phyloP scores from a whole-genome alignment of 2,329 filamentous ascomycete species.

The Ceratocystis destructans region DNA sequence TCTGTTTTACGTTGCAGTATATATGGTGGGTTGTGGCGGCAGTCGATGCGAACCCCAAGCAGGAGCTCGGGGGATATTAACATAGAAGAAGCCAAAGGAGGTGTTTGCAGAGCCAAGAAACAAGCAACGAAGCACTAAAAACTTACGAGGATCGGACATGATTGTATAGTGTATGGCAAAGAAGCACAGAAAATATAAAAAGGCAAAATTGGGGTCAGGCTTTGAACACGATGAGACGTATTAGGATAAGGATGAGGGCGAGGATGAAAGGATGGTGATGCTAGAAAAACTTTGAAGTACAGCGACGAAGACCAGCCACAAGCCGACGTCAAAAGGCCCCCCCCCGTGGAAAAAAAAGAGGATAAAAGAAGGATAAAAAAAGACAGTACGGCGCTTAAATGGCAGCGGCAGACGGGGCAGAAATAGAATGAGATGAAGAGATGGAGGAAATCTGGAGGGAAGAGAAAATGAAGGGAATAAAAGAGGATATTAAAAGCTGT shows the following conservation, averaged over 20 bases:
- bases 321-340: neutral
- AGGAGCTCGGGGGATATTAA: neutral
- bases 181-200: neutral
- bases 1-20: neutral
- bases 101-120: neutral
- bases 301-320: neutral
- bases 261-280: slow-evolving; percentile 4
- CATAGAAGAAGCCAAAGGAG: neutral
- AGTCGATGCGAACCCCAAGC: neutral
- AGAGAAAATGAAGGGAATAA: neutral
- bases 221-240: neutral
- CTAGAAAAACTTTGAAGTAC: neutral
- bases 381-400: neutral
- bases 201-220: neutral
- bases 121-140: neutral
- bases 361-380: neutral
- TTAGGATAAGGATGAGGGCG: neutral
- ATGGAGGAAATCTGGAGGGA: neutral
- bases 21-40: neutral
- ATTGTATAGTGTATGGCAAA: neutral
- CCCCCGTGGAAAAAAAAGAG: neutral
- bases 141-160: slow-evolving; percentile 18
- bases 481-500: neutral
- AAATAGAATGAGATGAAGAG: neutral
- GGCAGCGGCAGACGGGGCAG: neutral